Percentiles rank a stretch among this genome's conserved stretches.
Evolutionary conservation across 495 filamentous ascomycete genomes (phyloP).

Genomic region (Cetradonia linearis): DNA sequence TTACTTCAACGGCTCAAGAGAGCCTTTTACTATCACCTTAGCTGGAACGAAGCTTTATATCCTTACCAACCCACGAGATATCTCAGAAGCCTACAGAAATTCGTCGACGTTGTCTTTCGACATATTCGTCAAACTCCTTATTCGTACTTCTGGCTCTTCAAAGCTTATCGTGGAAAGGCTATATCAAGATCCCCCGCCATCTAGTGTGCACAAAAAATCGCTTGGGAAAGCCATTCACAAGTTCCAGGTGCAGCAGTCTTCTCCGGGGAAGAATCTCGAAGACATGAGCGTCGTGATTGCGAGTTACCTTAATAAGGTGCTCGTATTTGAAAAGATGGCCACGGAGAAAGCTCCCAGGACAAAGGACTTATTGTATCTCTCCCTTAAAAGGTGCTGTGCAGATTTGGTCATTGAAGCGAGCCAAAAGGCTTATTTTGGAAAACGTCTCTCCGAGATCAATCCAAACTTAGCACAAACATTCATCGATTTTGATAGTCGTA

Average conservation of each 20-base stretch:
- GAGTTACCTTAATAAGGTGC: too few species aligned
- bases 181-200: neutral
- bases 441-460: constrained; percentile 18
- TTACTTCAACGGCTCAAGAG: constrained; percentile 16
- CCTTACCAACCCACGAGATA: constrained; percentile 21
- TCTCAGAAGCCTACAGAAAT: constrained; percentile 23
- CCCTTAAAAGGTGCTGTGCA: constrained; percentile 20
- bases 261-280: too few species aligned
- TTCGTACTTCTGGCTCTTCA: constrained; percentile 13
- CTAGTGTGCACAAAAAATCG: neutral
- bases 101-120: constrained; percentile 24
- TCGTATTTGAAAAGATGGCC: too few species aligned
- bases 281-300: too few species aligned
- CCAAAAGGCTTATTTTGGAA: constrained; percentile 25
- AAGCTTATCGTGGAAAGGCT: constrained; percentile 5
- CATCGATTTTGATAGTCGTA: neutral
- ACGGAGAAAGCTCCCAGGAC: neutral
- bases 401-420: constrained; percentile 22
- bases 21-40: constrained; percentile 23
- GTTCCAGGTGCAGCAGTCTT: neutral
- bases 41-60: constrained; percentile 24
- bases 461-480: constrained; percentile 14
- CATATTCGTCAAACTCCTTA: constrained; percentile 21
- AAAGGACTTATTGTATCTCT: neutral
- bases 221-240: neutral